Conservation (phyloP, 169 alveolate species). For the Plasmodium berghei region DNA sequence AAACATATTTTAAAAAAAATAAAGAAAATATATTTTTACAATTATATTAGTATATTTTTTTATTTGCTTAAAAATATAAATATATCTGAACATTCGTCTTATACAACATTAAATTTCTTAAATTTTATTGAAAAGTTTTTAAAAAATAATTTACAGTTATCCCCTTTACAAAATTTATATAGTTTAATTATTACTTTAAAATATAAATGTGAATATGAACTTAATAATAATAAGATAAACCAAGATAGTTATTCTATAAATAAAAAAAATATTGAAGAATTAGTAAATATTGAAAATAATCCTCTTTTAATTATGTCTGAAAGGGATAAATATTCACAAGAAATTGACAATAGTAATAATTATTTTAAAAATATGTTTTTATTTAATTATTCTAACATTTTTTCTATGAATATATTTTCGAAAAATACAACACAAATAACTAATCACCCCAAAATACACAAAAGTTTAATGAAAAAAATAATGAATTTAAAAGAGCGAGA, state of each 20-base stretch:
- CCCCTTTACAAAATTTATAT: conserved; percentile 35
- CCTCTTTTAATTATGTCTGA: not conserved
- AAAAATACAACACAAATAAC: not conserved
- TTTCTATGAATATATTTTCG: conserved; percentile 7
- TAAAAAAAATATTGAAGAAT: conserved; percentile 12
- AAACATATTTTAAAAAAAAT: conserved; percentile 53
- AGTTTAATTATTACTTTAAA: conserved; percentile 52
- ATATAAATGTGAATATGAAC: conserved; percentile 44
- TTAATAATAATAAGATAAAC: conserved; percentile 22
- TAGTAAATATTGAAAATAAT: conserved; percentile 20
- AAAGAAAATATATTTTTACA: conserved; percentile 62
- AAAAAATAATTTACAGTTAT: conserved; percentile 44
- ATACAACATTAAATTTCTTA: conserved; percentile 22
- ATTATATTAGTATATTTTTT: conserved; percentile 46
- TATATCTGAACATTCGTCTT: conserved; percentile 62
- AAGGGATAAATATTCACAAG: not conserved
- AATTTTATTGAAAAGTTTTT: conserved; percentile 15
- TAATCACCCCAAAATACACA: not conserved
- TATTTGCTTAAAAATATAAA: conserved; percentile 52
- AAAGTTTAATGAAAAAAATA: conserved; percentile 8
- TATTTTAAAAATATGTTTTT: conserved; percentile 42
- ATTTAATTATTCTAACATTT: conserved; percentile 16
- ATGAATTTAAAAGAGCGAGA: not conserved
- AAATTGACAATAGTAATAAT: not conserved
- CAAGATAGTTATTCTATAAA: conserved; percentile 32